Evolutionary conservation across 192 early-diverging fungal species (phyloP), one percentile per base, ranked within the genome.

Genomic region (Entomortierella lignicola): DNA sequence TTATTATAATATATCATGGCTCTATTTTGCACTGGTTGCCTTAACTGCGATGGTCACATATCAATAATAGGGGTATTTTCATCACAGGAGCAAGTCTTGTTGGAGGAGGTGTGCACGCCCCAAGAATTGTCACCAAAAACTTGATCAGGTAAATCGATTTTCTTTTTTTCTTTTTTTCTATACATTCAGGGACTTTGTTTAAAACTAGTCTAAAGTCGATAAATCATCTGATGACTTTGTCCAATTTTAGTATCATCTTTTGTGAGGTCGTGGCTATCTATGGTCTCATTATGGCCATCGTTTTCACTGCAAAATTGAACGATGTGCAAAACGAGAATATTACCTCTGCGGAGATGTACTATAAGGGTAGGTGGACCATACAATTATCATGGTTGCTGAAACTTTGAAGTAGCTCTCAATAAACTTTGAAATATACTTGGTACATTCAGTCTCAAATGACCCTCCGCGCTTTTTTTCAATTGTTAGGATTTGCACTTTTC

Each of bases 231-330:
- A 59, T 41, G 4, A n/a, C 57, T 34, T 21, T 21, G 20, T 20
- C 31, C 27, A 13, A 32, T 51, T 62, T 23, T 66, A 92, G 94
- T 72, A 97, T 99, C 69, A 99, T 98, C 80, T 99, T 99, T 77
- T 99, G 96, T 85, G 98, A 99, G 86, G 98, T 98, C 55, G 97
- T 99, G 13, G 97, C 96, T 66, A 99, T 99, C 68, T 99, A 99
- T 85, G 97, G 97, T 61, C 88, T 99, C 27, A 98, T 99, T 72
- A 97, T 99, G 90, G 94, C 96, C 25, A 99, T 99, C 69, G 95
- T 99, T 37, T 98, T 96, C 79, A 94, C 94, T 10, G 86, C 94
- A 13, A 97, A 97, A 77, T 71, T 98, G 12, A 87, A 86, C 30
- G 87, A 89, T 4, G 86, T 92, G 26, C 53, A 69, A 17, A 62